These are phyloP conservation scores for Candida parachauliodes DNA, from an alignment of 805 yeast genomes.

Conservation along the genomic window DNA sequence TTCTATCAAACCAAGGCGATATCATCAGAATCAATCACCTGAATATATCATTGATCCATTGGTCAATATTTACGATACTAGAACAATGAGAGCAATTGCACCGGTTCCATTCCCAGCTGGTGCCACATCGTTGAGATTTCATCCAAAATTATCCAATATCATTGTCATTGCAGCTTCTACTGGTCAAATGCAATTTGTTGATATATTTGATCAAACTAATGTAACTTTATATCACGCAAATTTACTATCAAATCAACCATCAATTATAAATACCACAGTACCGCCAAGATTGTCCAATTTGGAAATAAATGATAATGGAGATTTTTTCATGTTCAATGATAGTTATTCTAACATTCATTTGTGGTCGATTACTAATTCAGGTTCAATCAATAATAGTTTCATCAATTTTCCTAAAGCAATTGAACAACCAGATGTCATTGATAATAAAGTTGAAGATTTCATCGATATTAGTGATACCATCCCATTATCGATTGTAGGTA, in stretches of 20 bases:
- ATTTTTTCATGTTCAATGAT: constrained; percentile 68
- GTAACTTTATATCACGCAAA: constrained; percentile 67
- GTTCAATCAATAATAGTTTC: constrained; percentile 28
- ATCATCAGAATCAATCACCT: constrained; percentile 24
- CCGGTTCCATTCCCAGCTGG: constrained; percentile 90
- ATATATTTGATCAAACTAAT: constrained; percentile 72
- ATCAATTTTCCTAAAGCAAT: constrained; percentile 37
- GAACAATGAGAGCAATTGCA: constrained; percentile 64
- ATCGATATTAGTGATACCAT: constrained; percentile 38
- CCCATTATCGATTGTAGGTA: constrained; percentile 72
- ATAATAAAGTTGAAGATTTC: constrained; percentile 5
- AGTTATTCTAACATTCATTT: constrained; percentile 57
- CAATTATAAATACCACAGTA: constrained; percentile 3
- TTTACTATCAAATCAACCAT: constrained; percentile 20
- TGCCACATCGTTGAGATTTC: constrained; percentile 77
- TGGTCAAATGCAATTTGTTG: constrained; percentile 86
- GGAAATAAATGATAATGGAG: constrained; percentile 69
- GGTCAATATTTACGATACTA: constrained; percentile 75
- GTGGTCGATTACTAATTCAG: constrained; percentile 51
- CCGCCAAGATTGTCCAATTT: constrained; percentile 39
- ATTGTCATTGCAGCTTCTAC: constrained; percentile 67
- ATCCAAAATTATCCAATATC: constrained; percentile 80
- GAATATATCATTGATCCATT: constrained; percentile 62
- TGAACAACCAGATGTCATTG: constrained; percentile 51
- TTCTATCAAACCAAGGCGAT: constrained; percentile 57